phyloP scores from a whole-genome alignment of 495 filamentous ascomycete genomes.

The Hyaloscypha bicolor region DNA sequence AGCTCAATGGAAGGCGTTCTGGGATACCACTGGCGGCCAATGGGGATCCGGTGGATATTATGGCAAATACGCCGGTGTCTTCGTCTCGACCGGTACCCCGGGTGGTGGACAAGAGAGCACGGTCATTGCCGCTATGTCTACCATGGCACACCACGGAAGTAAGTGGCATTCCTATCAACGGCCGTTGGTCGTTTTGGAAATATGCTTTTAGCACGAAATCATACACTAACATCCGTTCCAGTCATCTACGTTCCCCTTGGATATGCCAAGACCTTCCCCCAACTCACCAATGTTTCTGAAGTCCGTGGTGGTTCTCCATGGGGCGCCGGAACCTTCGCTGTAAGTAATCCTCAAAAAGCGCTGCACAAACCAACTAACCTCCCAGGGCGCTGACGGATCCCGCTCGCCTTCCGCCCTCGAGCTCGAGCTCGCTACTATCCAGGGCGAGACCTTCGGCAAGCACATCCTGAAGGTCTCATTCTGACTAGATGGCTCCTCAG shows the following conservation, averaged over 20 bases:
- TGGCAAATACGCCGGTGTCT: constrained; percentile 88
- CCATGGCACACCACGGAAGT: constrained; percentile 85
- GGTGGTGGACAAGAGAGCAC: constrained; percentile 97
- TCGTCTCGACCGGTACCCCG: constrained; percentile 78
- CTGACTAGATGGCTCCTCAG: constrained; percentile 73
- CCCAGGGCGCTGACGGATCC: constrained; percentile 66
- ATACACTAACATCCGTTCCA: neutral
- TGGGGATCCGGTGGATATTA: constrained; percentile 23
- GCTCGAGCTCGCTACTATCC: constrained; percentile 73
- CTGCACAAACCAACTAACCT: constrained; percentile 28
- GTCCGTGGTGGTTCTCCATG: constrained; percentile 85
- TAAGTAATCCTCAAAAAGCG: constrained; percentile 31
- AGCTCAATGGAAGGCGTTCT: constrained; percentile 79
- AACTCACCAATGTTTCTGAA: constrained; percentile 69
- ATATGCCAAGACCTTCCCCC: constrained; percentile 77
- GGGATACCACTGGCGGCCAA: constrained; percentile 34
- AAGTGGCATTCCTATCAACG: neutral
- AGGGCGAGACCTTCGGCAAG: constrained; percentile 88
- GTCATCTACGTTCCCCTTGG: constrained; percentile 93
- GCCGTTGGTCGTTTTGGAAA: neutral
- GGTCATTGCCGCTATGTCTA: constrained; percentile 79
- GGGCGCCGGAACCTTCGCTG: constrained; percentile 93
- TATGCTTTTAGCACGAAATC: too few species aligned
- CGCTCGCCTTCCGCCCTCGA: constrained; percentile 77
- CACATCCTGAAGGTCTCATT: constrained; percentile 71